Percentiles rank a stretch among this genome's conserved stretches.
phyloP scores from a whole-genome alignment of 106 monocot species.

The Posidonia australis region DNA sequence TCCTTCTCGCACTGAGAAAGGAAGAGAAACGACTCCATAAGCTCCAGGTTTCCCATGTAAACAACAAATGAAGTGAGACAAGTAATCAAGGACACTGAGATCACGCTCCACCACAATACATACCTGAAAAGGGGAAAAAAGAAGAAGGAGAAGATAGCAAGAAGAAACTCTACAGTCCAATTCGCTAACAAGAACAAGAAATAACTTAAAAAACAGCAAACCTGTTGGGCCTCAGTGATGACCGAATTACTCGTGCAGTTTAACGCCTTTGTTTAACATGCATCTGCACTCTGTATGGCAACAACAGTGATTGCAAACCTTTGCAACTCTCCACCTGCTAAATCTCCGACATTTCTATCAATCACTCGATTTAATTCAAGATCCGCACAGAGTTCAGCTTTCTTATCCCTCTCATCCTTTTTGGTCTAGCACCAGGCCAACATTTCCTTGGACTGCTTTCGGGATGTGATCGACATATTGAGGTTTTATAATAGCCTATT shows the following conservation, averaged over 20 bases:
- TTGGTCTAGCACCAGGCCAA: slow-evolving; percentile 75
- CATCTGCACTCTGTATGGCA: slow-evolving; percentile 83
- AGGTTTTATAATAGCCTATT: too few relatives aligned
- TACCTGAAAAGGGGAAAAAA: slow-evolving; percentile 33
- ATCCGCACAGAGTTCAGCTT: slow-evolving; percentile 52
- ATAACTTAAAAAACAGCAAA: slow-evolving; percentile 3
- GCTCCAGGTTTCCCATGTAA: slow-evolving; percentile 93
- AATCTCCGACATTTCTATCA: slow-evolving; percentile 86
- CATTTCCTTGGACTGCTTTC: slow-evolving; percentile 93
- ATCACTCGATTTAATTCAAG: slow-evolving; percentile 87
- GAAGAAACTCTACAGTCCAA: background rate
- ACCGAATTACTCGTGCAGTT: slow-evolving; percentile 83
- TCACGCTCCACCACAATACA: slow-evolving; percentile 99
- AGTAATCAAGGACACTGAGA: slow-evolving; percentile 88
- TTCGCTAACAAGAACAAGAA: background rate
- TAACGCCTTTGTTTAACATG: slow-evolving; percentile 90
- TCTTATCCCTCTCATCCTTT: slow-evolving; percentile 78
- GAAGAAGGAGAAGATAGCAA: background rate
- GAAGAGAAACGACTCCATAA: slow-evolving; percentile 93
- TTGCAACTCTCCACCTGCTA: slow-evolving; percentile 93
- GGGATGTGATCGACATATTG: slow-evolving; percentile 97
- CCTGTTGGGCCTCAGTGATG: slow-evolving; percentile 72
- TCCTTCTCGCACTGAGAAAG: slow-evolving; percentile 92
- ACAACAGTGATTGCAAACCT: slow-evolving; percentile 93
- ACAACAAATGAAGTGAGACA: slow-evolving; percentile 96